Conservation (phyloP, 371 early-diverging fungal genomes). For the Syncephalastrum contaminatum region DNA sequence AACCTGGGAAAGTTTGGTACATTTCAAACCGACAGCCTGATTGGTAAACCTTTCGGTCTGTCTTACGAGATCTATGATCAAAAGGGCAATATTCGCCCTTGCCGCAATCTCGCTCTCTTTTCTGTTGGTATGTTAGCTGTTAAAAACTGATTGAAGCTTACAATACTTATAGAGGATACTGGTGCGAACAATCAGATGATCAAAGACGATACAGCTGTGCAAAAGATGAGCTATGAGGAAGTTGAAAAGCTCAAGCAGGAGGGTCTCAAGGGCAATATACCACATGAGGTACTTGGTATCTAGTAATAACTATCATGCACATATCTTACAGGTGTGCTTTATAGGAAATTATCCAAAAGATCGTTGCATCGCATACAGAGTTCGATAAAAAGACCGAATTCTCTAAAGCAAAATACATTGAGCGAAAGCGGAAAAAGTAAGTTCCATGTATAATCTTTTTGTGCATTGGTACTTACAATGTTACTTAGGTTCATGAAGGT, state of each 20-base stretch:
- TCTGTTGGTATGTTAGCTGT: slow-evolving; percentile 43
- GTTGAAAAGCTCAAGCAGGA: slow-evolving; percentile 82
- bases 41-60: slow-evolving; percentile 82
- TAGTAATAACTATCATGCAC: slow-evolving; percentile 11
- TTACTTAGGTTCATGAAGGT: slow-evolving; percentile 72
- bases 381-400: slow-evolving; percentile 94
- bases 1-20: slow-evolving; percentile 92
- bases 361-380: slow-evolving; percentile 80
- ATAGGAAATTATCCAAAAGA: slow-evolving; percentile 72
- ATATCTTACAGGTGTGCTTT: neutral
- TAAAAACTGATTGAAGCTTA: neutral
- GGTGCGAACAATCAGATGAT: slow-evolving; percentile 85
- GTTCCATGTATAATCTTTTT: neutral
- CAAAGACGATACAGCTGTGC: slow-evolving; percentile 68
- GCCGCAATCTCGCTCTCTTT: slow-evolving; percentile 32
- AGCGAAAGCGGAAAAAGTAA: slow-evolving; percentile 90
- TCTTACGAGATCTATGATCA: slow-evolving; percentile 79
- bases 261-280: slow-evolving; percentile 68
- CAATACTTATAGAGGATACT: slow-evolving; percentile 58
- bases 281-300: slow-evolving; percentile 36
- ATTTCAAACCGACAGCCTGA: slow-evolving; percentile 74
- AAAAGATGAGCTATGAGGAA: slow-evolving; percentile 81
- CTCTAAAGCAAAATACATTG: slow-evolving; percentile 94
- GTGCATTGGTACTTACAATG: neutral
- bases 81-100: slow-evolving; percentile 50